Percentiles rank a stretch among this genome's conserved stretches.
Conservation (phyloP, 139 green algal species). For the Marvania coccoides region DNA sequence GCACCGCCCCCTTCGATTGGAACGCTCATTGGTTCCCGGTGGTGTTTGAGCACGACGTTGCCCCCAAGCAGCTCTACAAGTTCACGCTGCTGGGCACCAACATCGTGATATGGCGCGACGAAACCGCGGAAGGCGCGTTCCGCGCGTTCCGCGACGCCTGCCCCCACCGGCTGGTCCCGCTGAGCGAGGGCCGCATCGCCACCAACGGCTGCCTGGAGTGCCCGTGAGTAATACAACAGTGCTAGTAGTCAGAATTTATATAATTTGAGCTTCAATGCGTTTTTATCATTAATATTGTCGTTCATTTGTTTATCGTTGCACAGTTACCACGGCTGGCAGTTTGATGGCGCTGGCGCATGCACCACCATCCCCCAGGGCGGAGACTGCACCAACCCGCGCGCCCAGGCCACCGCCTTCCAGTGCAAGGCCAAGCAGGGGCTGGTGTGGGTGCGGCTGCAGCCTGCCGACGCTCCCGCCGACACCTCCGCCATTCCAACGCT, state of each 20-base stretch:
- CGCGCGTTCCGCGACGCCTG: slow-evolving; percentile 24
- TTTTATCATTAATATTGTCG: no score
- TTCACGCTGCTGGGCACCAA: neutral
- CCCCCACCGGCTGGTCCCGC: slow-evolving; percentile 41
- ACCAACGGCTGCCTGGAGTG: slow-evolving; percentile 34
- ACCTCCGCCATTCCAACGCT: slow-evolving; percentile 24
- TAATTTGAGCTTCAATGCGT: no score
- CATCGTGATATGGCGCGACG: slow-evolving; percentile 24
- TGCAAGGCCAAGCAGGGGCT: slow-evolving; percentile 31
- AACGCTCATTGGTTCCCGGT: neutral
- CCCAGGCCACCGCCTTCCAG: slow-evolving; percentile 25
- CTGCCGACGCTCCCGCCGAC: neutral
- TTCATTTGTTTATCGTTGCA: slow-evolving; percentile 26
- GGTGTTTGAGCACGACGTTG: neutral
- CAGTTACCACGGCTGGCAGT: slow-evolving; percentile 42
- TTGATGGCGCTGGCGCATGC: slow-evolving; percentile 29
- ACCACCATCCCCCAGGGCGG: slow-evolving; percentile 38
- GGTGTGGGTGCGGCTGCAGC: slow-evolving; percentile 37
- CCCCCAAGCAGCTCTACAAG: neutral
- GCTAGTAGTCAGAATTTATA: no score
- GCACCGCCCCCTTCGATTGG: neutral
- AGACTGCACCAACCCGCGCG: slow-evolving; percentile 15
- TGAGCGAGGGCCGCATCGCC: slow-evolving; percentile 38
- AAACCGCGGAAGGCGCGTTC: neutral
- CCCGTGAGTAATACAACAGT: no score